phyloP scores from a whole-genome alignment of 176 grass and related monocot species.

The Aegilops sharonensis region DNA sequence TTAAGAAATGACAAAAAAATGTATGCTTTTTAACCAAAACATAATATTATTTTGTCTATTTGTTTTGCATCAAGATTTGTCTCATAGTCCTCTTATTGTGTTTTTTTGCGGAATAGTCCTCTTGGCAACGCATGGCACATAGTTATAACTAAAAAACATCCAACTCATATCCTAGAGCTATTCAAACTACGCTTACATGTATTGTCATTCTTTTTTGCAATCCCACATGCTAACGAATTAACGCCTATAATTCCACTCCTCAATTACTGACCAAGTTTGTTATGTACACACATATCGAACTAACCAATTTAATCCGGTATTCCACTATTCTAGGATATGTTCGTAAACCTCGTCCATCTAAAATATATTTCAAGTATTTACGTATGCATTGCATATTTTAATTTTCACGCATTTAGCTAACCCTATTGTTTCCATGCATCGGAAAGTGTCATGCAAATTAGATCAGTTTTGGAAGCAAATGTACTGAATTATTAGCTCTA shows the following conservation, averaged over 20 bases:
- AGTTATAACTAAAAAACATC: background rate
- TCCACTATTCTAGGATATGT: background rate
- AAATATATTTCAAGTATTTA: background rate
- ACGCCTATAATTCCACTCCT: background rate
- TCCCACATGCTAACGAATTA: background rate
- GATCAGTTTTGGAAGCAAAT: background rate
- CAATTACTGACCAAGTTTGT: background rate
- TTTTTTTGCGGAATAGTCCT: too few relatives aligned
- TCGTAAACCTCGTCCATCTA: background rate
- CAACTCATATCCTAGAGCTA: background rate
- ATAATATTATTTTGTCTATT: too few relatives aligned
- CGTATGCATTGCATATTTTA: background rate
- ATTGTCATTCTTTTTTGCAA: background rate
- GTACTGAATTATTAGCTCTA: background rate
- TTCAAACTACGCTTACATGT: background rate
- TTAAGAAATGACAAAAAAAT: too few relatives aligned
- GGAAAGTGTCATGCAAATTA: background rate
- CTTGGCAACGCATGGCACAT: too few relatives aligned
- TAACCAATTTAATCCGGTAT: background rate
- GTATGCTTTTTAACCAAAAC: too few relatives aligned
- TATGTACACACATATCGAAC: background rate
- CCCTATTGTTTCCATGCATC: background rate
- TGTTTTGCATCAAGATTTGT: too few relatives aligned
- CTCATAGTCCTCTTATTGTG: too few relatives aligned
- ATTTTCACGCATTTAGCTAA: background rate